A percentile compares a stretch with the other conserved stretches of the same genome.
Conservation (phyloP, 164 flowering plant genomes). For the Cinnamomum micranthum region DNA sequence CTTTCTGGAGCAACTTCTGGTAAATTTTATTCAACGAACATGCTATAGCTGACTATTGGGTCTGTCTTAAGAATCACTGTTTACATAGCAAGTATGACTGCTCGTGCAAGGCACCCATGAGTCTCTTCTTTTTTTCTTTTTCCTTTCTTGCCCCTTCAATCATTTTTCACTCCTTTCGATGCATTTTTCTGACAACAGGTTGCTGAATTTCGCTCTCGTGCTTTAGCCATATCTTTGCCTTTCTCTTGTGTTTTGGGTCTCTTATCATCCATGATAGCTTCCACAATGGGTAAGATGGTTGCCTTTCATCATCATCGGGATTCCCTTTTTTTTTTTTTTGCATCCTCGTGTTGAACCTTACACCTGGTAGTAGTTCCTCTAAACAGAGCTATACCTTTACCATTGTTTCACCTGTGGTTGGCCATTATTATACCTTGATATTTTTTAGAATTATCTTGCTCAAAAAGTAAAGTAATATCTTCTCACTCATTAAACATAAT, state of each 20-base stretch:
- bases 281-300: constrained; percentile 65
- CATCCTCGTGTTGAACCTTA: no score
- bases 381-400: no score
- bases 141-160: not conserved
- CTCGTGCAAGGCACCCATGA: not conserved
- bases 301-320: no score
- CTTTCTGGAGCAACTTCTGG: constrained; percentile 88
- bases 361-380: no score
- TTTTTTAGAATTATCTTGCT: not conserved
- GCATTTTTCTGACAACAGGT: constrained; percentile 39
- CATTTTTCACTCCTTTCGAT: not conserved
- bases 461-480: no score
- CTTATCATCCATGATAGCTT: constrained; percentile 73
- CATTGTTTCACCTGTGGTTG: no score
- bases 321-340: no score
- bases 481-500: no score
- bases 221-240: constrained; percentile 75
- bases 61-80: not conserved
- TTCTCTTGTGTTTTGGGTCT: constrained; percentile 81
- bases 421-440: not conserved
- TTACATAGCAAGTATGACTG: not conserved
- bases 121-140: not conserved
- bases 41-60: not conserved
- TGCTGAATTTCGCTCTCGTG: constrained; percentile 51
- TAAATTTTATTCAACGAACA: constrained; percentile 15